Percentiles rank a stretch among this genome's conserved stretches.
phyloP scores from a whole-genome alignment of 495 filamentous ascomycete species.

The Pseudoneurospora amorphoporcata region DNA sequence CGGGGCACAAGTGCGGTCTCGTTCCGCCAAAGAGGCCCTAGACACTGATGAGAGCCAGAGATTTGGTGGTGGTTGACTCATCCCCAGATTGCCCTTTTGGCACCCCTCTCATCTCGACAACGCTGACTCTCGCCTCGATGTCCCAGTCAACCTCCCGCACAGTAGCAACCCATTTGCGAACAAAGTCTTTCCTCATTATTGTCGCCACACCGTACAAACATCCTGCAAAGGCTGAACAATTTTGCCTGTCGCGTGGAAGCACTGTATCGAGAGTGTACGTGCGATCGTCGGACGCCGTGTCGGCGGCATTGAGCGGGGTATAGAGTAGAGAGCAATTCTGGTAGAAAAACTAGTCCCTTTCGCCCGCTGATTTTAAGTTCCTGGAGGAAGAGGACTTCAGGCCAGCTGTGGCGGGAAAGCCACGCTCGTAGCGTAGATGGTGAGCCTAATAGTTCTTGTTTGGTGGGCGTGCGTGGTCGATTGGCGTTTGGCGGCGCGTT shows the following conservation, averaged over 20 bases:
- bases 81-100: background rate
- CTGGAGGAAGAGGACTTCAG: slow-evolving; percentile 39
- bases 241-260: slow-evolving; percentile 37
- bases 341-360: slow-evolving; percentile 21
- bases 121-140: slow-evolving; percentile 37
- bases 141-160: slow-evolving; percentile 37
- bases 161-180: background rate
- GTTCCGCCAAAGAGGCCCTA: slow-evolving; percentile 45
- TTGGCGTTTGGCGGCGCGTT: background rate
- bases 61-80: background rate
- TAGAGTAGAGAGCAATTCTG: slow-evolving; percentile 18
- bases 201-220: slow-evolving; percentile 43
- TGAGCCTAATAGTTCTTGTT: background rate
- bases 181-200: slow-evolving; percentile 36
- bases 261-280: slow-evolving; percentile 33
- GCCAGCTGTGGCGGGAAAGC: slow-evolving; percentile 35
- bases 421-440: slow-evolving; percentile 27
- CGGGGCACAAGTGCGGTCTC: slow-evolving; percentile 30
- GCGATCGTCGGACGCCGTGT: slow-evolving; percentile 5
- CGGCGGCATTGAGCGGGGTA: slow-evolving; percentile 18
- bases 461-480: background rate
- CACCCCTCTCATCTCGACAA: slow-evolving; percentile 24
- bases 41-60: slow-evolving; percentile 35
- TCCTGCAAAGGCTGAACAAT: slow-evolving; percentile 36
- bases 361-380: slow-evolving; percentile 39